Evolutionary conservation across 73 alveolate species (phyloP).

Genomic region (Tetrahymena thermophila): DNA sequence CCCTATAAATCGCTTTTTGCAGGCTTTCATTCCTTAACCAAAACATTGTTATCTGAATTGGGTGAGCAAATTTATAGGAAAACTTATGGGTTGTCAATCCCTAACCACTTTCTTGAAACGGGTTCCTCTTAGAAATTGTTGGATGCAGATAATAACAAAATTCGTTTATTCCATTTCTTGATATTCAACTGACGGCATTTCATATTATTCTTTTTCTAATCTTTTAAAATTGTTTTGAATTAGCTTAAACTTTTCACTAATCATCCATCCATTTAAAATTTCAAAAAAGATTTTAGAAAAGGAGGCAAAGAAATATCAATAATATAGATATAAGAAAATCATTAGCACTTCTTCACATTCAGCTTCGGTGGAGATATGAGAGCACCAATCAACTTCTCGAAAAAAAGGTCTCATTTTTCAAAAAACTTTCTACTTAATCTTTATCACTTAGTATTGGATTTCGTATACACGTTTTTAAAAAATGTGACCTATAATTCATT

Average conservation of each 20-base stretch:
- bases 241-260: not conserved
- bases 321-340: not conserved
- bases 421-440: not conserved
- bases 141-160: not conserved
- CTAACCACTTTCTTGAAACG: not conserved
- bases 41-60: not conserved
- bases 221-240: not conserved
- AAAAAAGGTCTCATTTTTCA: not conserved
- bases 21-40: not conserved
- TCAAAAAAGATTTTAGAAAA: not conserved
- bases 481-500: not conserved
- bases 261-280: not conserved
- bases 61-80: not conserved
- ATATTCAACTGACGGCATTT: not conserved
- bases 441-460: not conserved
- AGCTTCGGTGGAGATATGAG: not conserved
- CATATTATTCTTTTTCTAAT: not conserved
- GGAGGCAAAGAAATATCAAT: not conserved
- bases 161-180: not conserved
- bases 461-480: not conserved
- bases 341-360: not conserved
- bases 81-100: not conserved
- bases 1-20: not conserved
- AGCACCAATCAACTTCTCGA: not conserved
- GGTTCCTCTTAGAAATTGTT: not conserved